phyloP scores from a whole-genome alignment of 768 basidiomycete genomes.

The Lactifluus volemus region DNA sequence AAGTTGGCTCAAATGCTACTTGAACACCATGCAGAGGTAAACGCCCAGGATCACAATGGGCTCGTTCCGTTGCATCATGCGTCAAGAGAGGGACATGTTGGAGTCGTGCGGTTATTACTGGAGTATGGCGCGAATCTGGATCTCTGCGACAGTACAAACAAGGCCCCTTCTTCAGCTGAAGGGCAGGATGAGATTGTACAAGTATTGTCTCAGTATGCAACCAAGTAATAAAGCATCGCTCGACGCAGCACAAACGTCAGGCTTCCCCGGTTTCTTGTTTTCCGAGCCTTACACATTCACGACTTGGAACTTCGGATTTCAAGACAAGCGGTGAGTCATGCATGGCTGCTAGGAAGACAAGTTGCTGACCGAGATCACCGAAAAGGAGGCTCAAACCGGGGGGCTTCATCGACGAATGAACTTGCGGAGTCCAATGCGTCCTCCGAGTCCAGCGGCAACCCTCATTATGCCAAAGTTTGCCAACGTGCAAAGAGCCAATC shows the following conservation, averaged over 20 bases:
- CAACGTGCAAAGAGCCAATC: constrained; percentile 32
- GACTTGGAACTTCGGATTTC: not conserved
- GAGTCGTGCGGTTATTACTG: too few relatives aligned
- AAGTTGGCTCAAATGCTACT: too few relatives aligned
- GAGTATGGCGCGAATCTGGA: too few relatives aligned
- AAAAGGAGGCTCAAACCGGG: constrained; percentile 73
- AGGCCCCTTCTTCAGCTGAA: too few relatives aligned
- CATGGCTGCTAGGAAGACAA: constrained; percentile 97
- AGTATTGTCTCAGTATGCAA: too few relatives aligned
- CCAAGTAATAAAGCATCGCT: constrained; percentile 25
- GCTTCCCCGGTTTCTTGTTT: constrained; percentile 80
- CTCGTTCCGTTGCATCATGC: too few relatives aligned
- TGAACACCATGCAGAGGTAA: too few relatives aligned
- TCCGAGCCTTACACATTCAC: not conserved
- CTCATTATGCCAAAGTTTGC: constrained; percentile 36
- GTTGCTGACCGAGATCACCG: constrained; percentile 62
- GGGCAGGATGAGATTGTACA: too few relatives aligned
- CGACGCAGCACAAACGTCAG: constrained; percentile 92
- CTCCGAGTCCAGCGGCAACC: constrained; percentile 30
- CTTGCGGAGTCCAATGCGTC: constrained; percentile 59
- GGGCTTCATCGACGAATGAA: constrained; percentile 62
- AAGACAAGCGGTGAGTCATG: constrained; percentile 85
- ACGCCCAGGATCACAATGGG: too few relatives aligned
- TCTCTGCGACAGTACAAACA: too few relatives aligned
- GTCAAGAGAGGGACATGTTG: too few relatives aligned